Conservation (phyloP, 305 asterid genomes). For the Fraxinus floribunda region DNA sequence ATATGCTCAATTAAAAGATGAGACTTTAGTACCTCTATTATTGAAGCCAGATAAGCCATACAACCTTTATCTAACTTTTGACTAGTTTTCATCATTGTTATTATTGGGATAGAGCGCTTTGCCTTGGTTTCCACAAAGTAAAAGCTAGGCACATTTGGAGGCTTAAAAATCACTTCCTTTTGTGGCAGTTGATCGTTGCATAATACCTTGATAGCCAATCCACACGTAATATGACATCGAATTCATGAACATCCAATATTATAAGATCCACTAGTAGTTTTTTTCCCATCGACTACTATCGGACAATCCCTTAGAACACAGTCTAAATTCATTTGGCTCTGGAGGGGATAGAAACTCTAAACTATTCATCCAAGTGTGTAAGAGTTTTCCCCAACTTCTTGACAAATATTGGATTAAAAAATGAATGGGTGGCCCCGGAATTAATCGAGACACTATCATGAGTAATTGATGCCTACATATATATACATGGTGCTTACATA, state of each 20-base stretch:
- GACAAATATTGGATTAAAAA: background rate
- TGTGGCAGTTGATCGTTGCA: no score
- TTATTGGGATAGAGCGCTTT: no score
- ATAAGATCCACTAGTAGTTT: background rate
- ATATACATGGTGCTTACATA: background rate
- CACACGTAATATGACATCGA: no score
- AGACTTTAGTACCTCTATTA: no score
- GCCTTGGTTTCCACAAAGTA: no score
- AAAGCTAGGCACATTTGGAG: no score
- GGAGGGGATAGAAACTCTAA: background rate
- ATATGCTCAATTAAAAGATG: no score
- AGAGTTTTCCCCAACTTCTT: background rate
- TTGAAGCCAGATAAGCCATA: no score
- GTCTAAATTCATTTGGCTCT: background rate
- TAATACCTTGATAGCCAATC: no score
- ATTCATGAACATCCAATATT: background rate
- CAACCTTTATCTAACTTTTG: no score
- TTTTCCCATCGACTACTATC: background rate
- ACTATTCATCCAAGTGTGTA: background rate
- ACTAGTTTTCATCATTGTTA: no score
- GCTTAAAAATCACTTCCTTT: no score
- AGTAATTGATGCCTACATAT: background rate
- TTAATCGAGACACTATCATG: background rate
- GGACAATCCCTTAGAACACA: background rate
- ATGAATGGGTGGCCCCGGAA: background rate